Percentiles rank a stretch among this genome's conserved stretches.
These are phyloP conservation scores for Syzygium jambos DNA, from an alignment of 345 rosid genomes.

Conservation along the genomic window DNA sequence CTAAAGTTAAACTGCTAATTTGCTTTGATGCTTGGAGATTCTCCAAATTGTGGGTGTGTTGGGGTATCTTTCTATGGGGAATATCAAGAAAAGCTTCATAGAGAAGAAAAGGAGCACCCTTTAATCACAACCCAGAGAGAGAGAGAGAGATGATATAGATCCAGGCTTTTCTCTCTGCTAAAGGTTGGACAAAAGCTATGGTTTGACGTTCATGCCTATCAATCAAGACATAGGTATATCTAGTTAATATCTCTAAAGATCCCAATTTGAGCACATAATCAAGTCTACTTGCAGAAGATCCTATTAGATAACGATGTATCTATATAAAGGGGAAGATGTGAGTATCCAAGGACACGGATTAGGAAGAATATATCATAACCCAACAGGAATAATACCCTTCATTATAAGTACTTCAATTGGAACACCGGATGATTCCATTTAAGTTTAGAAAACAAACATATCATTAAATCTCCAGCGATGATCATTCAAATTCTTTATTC, in stretches of 20 bases:
- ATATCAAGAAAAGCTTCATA: constrained; percentile 17
- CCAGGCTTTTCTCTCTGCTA: constrained; percentile 33
- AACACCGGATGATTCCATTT: neutral
- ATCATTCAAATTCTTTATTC: neutral
- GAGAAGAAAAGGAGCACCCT: constrained; percentile 16
- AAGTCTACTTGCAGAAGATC: constrained; percentile 5
- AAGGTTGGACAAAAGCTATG: constrained; percentile 18
- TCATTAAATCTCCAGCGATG: neutral
- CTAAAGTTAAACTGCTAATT: constrained; percentile 14
- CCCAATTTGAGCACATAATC: neutral
- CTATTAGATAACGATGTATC: neutral
- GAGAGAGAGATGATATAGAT: neutral
- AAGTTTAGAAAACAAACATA: neutral
- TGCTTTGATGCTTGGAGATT: constrained; percentile 32
- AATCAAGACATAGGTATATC: constrained; percentile 3
- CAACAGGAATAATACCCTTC: neutral
- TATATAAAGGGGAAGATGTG: neutral
- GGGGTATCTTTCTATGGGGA: constrained; percentile 18
- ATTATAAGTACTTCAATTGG: neutral
- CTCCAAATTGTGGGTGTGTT: constrained; percentile 28
- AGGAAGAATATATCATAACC: neutral
- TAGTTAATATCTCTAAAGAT: neutral
- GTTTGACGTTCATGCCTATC: constrained; percentile 26
- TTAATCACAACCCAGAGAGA: neutral
- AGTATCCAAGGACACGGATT: neutral